Conservation (phyloP, 1,139 yeast species). For the Protomyces macrosporus region DNA sequence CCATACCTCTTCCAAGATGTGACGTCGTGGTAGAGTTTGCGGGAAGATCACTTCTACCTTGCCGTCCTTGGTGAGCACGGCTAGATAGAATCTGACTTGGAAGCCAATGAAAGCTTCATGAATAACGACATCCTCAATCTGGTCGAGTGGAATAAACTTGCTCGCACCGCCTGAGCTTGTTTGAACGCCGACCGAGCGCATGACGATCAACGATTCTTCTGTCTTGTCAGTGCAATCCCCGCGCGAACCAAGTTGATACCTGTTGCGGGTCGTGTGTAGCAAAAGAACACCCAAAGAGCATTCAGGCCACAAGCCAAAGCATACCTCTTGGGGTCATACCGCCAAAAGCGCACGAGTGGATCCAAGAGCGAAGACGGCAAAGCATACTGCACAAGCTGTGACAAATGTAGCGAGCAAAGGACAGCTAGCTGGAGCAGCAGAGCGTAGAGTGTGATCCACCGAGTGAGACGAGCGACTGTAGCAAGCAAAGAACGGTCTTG, state of each 20-base stretch:
- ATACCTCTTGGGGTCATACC: not conserved
- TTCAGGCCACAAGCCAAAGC: not conserved
- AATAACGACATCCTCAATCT: conserved; percentile 51
- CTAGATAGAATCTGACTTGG: conserved; percentile 52
- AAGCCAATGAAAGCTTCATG: conserved; percentile 57
- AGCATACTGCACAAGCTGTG: not conserved
- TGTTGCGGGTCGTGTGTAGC: not conserved
- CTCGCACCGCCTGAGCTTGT: conserved; percentile 23
- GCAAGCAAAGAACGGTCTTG: not conserved
- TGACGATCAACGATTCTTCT: conserved; percentile 13
- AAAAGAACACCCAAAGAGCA: not conserved
- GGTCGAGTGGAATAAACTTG: conserved; percentile 8
- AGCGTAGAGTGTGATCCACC: not conserved
- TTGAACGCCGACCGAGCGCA: conserved; percentile 23
- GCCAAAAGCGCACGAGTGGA: not conserved
- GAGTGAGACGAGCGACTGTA: not conserved
- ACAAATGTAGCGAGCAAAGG: not conserved
- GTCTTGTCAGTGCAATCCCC: no score
- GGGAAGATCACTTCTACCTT: conserved; percentile 48
- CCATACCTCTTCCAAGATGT: conserved; percentile 35
- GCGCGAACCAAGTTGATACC: no score
- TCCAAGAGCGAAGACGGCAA: not conserved
- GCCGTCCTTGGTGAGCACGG: conserved; percentile 45
- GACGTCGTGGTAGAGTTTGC: conserved; percentile 44
- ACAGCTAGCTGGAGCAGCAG: not conserved